Evolutionary conservation across 208 protist genomes (phyloP).

Genomic region (Trypanosoma platydactyli): DNA sequence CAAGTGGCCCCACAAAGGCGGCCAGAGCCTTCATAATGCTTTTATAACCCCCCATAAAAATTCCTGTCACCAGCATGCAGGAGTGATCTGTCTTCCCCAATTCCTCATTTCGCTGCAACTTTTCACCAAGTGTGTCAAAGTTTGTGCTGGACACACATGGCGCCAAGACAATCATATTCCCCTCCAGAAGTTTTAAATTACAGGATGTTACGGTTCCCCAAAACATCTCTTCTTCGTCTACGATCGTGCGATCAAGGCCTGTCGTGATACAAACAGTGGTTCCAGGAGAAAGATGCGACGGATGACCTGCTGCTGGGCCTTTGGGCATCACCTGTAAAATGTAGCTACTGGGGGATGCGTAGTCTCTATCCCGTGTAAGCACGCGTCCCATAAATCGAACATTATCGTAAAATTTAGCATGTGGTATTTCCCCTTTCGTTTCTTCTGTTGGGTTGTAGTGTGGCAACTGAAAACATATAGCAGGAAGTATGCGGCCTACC

Average conservation of each 20-base stretch:
- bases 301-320: conserved; percentile 50
- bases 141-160: conserved; percentile 54
- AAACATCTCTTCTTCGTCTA: conserved; percentile 69
- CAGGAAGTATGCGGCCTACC: conserved; percentile 59
- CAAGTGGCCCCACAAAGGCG: conserved; percentile 79
- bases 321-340: conserved; percentile 70
- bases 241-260: conserved; percentile 41
- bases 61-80: conserved; percentile 64
- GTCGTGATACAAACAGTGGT: conserved; percentile 85
- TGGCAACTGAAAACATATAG: conserved; percentile 66
- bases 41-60: conserved; percentile 86
- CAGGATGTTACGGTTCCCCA: conserved; percentile 81
- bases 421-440: conserved; percentile 65
- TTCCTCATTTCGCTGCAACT: conserved; percentile 71
- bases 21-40: conserved; percentile 73
- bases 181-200: conserved; percentile 49
- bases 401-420: conserved; percentile 59
- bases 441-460: conserved; percentile 51
- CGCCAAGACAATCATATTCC: conserved; percentile 60
- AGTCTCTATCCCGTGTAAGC: conserved; percentile 73
- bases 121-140: conserved; percentile 59
- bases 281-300: conserved; percentile 56
- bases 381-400: conserved; percentile 77
- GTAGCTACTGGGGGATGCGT: conserved; percentile 62
- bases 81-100: conserved; percentile 50